A percentile compares a stretch with the other conserved stretches of the same genome.
phyloP scores from a whole-genome alignment of 2,329 filamentous ascomycete species.

The Ophiostoma perfectum region DNA sequence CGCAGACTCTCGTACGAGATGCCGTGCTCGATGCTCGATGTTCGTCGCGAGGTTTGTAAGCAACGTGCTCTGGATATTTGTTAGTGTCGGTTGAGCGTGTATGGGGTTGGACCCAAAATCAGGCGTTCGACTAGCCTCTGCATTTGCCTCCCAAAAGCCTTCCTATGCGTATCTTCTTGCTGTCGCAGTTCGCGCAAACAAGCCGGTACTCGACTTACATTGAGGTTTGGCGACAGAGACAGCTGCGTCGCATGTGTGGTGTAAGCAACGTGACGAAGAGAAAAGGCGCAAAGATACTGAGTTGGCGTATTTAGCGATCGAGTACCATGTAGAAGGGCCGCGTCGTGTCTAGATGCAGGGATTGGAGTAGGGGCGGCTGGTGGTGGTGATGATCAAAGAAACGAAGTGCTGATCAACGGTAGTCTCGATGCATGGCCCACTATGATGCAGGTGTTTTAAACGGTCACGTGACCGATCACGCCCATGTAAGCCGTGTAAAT shows the following conservation, averaged over 20 bases:
- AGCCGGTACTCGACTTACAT: background rate
- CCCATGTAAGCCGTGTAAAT: background rate
- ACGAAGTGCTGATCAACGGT: background rate
- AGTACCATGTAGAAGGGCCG: background rate
- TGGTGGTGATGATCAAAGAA: background rate
- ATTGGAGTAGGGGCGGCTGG: background rate
- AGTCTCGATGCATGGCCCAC: conserved; percentile 6
- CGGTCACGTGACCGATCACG: conserved; percentile 28
- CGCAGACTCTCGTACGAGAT: background rate
- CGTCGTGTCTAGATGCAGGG: background rate
- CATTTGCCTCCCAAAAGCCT: too few relatives aligned
- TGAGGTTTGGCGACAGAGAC: too few relatives aligned
- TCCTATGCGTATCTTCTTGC: background rate
- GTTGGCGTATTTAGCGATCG: background rate
- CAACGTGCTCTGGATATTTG: background rate
- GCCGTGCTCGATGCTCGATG: too few relatives aligned
- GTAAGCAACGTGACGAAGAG: too few relatives aligned
- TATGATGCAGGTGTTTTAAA: background rate
- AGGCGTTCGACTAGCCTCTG: too few relatives aligned
- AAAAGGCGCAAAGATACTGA: background rate
- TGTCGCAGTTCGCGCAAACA: conserved; percentile 1
- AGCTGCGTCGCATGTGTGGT: too few relatives aligned
- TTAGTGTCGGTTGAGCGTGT: too few relatives aligned
- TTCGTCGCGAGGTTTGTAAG: background rate
- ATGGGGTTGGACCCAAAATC: too few relatives aligned